Base-by-base conservation (phyloP, 2,329 filamentous ascomycete species). In the Tolypocladium cylindrosporum region DNA sequence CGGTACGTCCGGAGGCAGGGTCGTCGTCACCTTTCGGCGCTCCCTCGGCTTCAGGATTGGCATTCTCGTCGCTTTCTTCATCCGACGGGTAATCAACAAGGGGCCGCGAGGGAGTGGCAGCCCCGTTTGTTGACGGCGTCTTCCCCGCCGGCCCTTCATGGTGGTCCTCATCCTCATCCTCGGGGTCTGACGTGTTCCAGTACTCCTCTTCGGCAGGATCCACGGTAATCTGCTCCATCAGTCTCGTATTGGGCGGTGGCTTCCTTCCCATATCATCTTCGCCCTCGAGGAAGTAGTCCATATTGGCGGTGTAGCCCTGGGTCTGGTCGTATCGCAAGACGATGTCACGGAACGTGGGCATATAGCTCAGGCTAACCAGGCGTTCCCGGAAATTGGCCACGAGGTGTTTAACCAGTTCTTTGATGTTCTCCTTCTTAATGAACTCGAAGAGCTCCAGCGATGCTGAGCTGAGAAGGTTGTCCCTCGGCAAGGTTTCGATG, bases 391-490 rank as follows among this genome's bases (percentile, higher is more conserved):
- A 91, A 56, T 88, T 89, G 64, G 91, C 88, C 13, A 96, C 90
- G 27, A 97, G 77, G 68, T 97, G 89, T 61, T 87, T 85, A 58
- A 96, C 86, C 53, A 97, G 78, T 16, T 89, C 85, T 70, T 91
- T 95, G 66, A 92, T 81, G 57, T 86, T 86, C 66, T 95, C 90
- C 68, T 86, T 86, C 69, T 87, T 91, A 66, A 97, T 89, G 67
- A 88, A 91, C 67, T 96, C 91, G 63, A 99, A 97, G 50, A 99
- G 83, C 68, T 99, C 94, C 11, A 97, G 79, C 65, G 91, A 96
- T 10, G 92, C 93, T 0, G 93, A 97, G 71, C 94, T 95, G 39
- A 97, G 80, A 3, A 99, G 79, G 65, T 97, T 97, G 71, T 99
- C 93, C 48, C 91, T 85, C 1, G 92, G 90, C 83, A 97, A 88